A percentile compares a stretch with the other conserved stretches of the same genome.
These are phyloP conservation scores for Ceratocystis variospora DNA, from an alignment of 2,329 filamentous ascomycete species.

Conservation along the genomic window DNA sequence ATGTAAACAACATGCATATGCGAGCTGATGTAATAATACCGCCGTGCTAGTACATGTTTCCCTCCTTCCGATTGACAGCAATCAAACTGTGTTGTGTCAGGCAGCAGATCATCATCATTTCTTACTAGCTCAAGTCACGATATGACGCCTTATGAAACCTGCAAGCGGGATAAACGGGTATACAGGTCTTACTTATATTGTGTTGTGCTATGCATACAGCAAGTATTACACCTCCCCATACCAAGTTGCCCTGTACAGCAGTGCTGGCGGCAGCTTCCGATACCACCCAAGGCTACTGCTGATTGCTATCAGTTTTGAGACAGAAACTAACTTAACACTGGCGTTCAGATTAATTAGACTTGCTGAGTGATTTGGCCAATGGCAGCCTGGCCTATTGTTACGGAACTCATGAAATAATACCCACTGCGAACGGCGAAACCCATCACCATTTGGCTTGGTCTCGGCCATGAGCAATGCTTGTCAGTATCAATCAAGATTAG, in stretches of 20 bases:
- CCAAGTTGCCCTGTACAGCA: neutral
- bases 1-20: neutral
- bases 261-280: neutral
- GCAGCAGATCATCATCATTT: neutral
- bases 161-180: neutral
- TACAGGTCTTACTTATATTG: neutral
- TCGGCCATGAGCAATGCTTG: neutral
- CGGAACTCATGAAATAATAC: neutral
- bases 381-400: neutral
- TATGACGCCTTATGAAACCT: constrained; percentile 2
- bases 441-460: neutral
- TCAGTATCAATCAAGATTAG: neutral
- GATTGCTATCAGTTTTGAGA: neutral
- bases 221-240: neutral
- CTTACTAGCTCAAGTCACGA: neutral
- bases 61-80: neutral
- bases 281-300: neutral
- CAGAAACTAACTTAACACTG: neutral
- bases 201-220: neutral
- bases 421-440: neutral
- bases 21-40: neutral
- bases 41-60: neutral
- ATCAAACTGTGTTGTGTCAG: neutral
- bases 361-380: too few species aligned
- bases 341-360: neutral